A percentile compares a stretch with the other conserved stretches of the same genome.
phyloP scores from a whole-genome alignment of 768 basidiomycete species.

The Mycena kentingensis region DNA sequence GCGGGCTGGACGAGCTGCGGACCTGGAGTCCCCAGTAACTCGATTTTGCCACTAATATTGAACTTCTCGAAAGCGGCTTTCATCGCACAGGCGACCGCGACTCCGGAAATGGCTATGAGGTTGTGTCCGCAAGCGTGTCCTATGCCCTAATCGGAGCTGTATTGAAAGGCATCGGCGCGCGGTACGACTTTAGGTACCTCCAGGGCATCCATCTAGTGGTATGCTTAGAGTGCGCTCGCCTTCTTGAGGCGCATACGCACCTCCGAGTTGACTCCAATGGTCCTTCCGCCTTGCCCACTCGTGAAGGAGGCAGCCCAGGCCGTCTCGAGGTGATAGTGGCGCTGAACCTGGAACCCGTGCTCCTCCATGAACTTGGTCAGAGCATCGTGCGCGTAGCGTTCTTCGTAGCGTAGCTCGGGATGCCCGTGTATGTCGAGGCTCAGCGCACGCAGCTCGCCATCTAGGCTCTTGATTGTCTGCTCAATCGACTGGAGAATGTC shows the following conservation, averaged over 20 bases:
- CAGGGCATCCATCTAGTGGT: conserved; percentile 60
- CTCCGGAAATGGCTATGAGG: conserved; percentile 74
- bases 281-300: conserved; percentile 66
- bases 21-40: conserved; percentile 82
- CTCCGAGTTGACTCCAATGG: conserved; percentile 81
- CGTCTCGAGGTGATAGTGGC: conserved; percentile 64
- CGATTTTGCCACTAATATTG: conserved; percentile 66
- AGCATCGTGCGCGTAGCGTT: conserved; percentile 72
- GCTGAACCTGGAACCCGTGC: conserved; percentile 65
- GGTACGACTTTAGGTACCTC: conserved; percentile 24
- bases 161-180: neutral
- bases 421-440: conserved; percentile 78
- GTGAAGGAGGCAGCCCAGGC: conserved; percentile 75
- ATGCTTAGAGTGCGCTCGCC: neutral
- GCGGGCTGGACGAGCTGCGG: no score
- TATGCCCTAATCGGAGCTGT: conserved; percentile 35
- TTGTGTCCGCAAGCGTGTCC: conserved; percentile 85
- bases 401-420: conserved; percentile 70
- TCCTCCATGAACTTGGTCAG: conserved; percentile 67
- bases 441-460: conserved; percentile 55
- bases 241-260: conserved; percentile 37
- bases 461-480: conserved; percentile 51
- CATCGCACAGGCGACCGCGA: conserved; percentile 71
- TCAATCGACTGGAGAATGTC: conserved; percentile 67
- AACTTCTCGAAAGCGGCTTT: conserved; percentile 62